These are phyloP conservation scores for Boletellus ananas DNA, from an alignment of 768 basidiomycete species.

Conservation along the genomic window DNA sequence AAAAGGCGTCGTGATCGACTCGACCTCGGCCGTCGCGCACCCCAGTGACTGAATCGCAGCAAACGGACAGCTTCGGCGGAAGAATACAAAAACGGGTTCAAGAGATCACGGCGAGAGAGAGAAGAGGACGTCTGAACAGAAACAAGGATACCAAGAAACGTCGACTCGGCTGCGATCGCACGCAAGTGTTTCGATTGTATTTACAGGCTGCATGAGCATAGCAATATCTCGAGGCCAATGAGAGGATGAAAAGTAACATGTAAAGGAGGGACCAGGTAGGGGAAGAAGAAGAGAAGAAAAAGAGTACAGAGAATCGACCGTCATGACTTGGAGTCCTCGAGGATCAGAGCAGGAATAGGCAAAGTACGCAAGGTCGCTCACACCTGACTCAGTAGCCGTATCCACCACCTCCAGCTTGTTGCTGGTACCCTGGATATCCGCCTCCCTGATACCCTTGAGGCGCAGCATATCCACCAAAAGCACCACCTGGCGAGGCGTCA, in stretches of 20 bases:
- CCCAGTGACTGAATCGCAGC: too few relatives aligned
- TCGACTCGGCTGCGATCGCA: not conserved
- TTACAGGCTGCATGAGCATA: slow-evolving; percentile 13
- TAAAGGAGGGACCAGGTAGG: not conserved
- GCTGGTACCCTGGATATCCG: slow-evolving; percentile 27
- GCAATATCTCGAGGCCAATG: slow-evolving; percentile 3
- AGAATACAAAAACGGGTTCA: too few relatives aligned
- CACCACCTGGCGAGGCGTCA: slow-evolving; percentile 3
- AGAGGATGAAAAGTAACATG: not conserved
- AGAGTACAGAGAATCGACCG: not conserved
- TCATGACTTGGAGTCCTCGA: not conserved
- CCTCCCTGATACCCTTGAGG: slow-evolving; percentile 18
- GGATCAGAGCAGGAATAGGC: not conserved
- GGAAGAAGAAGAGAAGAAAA: not conserved
- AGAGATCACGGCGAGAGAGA: not conserved
- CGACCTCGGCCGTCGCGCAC: too few relatives aligned
- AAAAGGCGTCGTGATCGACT: too few relatives aligned
- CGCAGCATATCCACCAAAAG: slow-evolving; percentile 12
- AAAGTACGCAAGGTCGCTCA: not conserved
- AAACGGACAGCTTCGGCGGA: too few relatives aligned
- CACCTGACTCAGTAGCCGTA: slow-evolving; percentile 25
- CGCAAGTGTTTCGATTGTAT: slow-evolving; percentile 17
- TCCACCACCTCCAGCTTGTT: slow-evolving; percentile 23
- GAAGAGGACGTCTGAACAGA: not conserved
- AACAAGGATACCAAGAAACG: not conserved